These are phyloP conservation scores for Xylaria hypoxylon DNA, from an alignment of 2,329 filamentous ascomycete species.

Conservation along the genomic window DNA sequence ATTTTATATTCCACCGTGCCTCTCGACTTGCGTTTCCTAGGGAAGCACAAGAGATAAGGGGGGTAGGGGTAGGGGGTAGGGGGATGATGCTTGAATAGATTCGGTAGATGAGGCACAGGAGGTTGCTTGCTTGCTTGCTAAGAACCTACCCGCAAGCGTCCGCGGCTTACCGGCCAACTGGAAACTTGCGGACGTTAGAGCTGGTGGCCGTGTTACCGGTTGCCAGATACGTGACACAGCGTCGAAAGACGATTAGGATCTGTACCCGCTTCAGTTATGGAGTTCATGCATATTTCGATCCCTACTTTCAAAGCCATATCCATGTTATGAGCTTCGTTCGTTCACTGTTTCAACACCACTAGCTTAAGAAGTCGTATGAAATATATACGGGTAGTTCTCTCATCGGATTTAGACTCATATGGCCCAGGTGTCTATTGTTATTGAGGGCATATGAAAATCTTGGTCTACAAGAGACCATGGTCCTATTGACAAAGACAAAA, in stretches of 20 bases:
- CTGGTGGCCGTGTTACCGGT: slow-evolving; percentile 11
- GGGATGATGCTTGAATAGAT: neutral
- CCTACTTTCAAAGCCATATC: neutral
- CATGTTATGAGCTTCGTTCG: neutral
- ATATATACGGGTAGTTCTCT: neutral
- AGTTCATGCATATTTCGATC: slow-evolving; percentile 25
- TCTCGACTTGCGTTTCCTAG: neutral
- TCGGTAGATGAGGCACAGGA: slow-evolving; percentile 4
- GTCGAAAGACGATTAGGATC: slow-evolving; percentile 23
- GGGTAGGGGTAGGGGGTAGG: neutral
- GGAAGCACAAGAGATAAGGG: neutral
- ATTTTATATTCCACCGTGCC: neutral
- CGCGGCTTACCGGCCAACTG: slow-evolving; percentile 19
- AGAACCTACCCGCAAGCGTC: slow-evolving; percentile 19
- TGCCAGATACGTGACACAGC: slow-evolving; percentile 28
- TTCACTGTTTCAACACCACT: neutral
- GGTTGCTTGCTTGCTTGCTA: slow-evolving; percentile 9
- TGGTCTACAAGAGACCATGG: neutral
- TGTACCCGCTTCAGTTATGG: slow-evolving; percentile 4
- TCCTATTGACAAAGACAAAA: neutral
- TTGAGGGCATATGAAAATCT: neutral
- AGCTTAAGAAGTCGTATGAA: neutral
- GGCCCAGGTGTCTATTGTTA: neutral
- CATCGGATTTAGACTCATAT: neutral
- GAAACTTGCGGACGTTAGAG: slow-evolving; percentile 21